Evolutionary conservation across 1,139 yeast species (phyloP).

Genomic region (Yamadazyma pseudoaaseri): DNA sequence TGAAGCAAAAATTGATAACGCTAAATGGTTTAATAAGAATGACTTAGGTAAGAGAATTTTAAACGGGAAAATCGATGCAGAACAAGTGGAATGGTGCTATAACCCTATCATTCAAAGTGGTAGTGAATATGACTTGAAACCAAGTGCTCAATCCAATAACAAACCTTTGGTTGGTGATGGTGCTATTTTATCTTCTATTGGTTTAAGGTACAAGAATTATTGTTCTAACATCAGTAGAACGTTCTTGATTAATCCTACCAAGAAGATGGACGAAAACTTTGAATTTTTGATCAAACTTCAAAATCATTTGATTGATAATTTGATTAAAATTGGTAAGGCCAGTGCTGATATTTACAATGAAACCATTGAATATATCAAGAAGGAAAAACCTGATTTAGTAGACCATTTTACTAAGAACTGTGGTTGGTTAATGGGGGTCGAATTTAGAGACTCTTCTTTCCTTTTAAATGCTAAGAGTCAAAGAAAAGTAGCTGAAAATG

Average conservation of each 20-base stretch:
- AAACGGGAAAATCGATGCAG: conserved; percentile 56
- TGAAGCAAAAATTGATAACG: conserved; percentile 79
- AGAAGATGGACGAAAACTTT: conserved; percentile 75
- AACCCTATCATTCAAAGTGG: conserved; percentile 92
- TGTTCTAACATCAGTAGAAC: conserved; percentile 89
- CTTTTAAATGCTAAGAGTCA: conserved; percentile 74
- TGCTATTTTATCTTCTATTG: conserved; percentile 80
- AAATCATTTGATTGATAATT: conserved; percentile 49
- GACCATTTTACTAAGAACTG: conserved; percentile 71
- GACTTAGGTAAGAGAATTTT: conserved; percentile 56
- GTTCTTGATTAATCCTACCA: conserved; percentile 85
- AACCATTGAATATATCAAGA: conserved; percentile 57
- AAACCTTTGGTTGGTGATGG: conserved; percentile 71
- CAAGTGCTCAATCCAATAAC: conserved; percentile 76
- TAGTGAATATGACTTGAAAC: conserved; percentile 78
- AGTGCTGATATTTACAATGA: conserved; percentile 68
- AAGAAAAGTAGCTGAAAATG: conserved; percentile 65
- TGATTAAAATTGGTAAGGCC: conserved; percentile 65
- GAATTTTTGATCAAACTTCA: conserved; percentile 73
- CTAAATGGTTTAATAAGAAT: conserved; percentile 64
- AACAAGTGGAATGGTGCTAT: conserved; percentile 89
- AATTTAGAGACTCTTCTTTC: conserved; percentile 79
- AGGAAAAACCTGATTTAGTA: conserved; percentile 62
- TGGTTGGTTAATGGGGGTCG: conserved; percentile 91
- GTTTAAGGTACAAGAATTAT: conserved; percentile 84